Percentiles rank a stretch among this genome's conserved stretches.
phyloP scores from a whole-genome alignment of 2,329 filamentous ascomycete genomes.

The Colletotrichum lentis region DNA sequence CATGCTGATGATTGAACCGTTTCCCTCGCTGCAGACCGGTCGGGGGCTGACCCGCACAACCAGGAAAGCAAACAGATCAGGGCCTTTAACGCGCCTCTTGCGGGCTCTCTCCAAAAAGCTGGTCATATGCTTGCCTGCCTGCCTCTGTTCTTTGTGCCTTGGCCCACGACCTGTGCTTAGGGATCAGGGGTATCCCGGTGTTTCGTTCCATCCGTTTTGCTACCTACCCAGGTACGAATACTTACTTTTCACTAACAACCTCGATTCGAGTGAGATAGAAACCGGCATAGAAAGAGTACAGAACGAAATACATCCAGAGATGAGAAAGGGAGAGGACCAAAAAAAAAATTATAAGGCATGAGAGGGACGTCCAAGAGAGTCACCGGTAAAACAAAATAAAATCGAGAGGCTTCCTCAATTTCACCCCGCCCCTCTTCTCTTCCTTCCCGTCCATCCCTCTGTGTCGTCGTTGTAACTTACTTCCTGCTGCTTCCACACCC shows the following conservation, averaged over 20 bases:
- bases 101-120: background rate
- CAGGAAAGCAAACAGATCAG: background rate
- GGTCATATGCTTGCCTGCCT: background rate
- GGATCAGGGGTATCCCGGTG: slow-evolving; percentile 2
- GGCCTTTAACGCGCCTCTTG: background rate
- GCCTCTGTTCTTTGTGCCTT: background rate
- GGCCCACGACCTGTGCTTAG: background rate
- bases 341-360: background rate
- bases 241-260: background rate
- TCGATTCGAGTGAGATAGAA: background rate
- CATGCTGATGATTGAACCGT: slow-evolving; percentile 18
- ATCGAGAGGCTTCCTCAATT: background rate
- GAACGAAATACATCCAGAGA: background rate
- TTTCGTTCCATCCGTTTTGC: slow-evolving; percentile 10
- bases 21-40: slow-evolving; percentile 4
- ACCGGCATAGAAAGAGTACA: background rate
- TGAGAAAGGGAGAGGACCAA: background rate
- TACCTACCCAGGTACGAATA: background rate
- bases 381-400: background rate
- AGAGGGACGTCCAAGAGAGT: too few species aligned
- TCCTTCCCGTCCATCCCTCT: background rate
- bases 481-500: background rate
- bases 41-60: background rate
- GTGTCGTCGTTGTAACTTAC: slow-evolving; percentile 2
- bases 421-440: background rate